Conservation (phyloP, 148 eudicot species). For the Nepenthes gracilis region DNA sequence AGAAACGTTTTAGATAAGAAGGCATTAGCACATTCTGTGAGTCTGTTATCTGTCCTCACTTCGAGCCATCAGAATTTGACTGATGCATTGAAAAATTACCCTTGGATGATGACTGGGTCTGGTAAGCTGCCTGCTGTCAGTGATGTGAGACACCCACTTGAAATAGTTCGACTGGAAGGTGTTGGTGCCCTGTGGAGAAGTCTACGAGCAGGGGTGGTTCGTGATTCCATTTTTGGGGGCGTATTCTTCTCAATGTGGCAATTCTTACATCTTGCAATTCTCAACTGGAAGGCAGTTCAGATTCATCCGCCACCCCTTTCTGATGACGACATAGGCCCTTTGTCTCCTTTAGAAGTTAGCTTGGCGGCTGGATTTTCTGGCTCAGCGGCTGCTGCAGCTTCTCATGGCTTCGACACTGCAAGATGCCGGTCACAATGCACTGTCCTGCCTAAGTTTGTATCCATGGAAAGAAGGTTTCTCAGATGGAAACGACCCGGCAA, state of each 20-base stretch:
- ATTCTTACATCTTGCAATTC: slow-evolving; percentile 51
- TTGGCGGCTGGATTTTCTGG: slow-evolving; percentile 87
- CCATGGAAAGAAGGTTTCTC: slow-evolving; percentile 73
- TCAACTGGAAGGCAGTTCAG: slow-evolving; percentile 77
- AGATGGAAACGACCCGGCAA: slow-evolving; percentile 70
- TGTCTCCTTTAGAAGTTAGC: slow-evolving; percentile 71
- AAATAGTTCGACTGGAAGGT: slow-evolving; percentile 73
- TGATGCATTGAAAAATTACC: slow-evolving; percentile 65
- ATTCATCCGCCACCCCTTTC: slow-evolving; percentile 67
- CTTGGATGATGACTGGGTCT: slow-evolving; percentile 97
- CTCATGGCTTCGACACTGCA: slow-evolving; percentile 90
- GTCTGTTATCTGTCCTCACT: slow-evolving; percentile 55
- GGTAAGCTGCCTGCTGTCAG: slow-evolving; percentile 73
- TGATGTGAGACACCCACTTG: slow-evolving; percentile 42
- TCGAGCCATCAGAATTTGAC: slow-evolving; percentile 30
- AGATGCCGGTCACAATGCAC: slow-evolving; percentile 69
- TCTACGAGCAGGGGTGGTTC: slow-evolving; percentile 55
- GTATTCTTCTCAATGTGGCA: slow-evolving; percentile 83
- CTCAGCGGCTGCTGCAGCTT: slow-evolving; percentile 76
- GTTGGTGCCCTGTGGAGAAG: slow-evolving; percentile 79
- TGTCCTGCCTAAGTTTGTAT: slow-evolving; percentile 66
- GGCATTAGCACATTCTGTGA: slow-evolving; percentile 48
- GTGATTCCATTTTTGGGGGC: slow-evolving; percentile 84
- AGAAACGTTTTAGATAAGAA: slow-evolving; percentile 37
- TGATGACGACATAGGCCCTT: slow-evolving; percentile 65